phyloP scores from a whole-genome alignment of 768 basidiomycete genomes.

The Hirschioporus abietinus region DNA sequence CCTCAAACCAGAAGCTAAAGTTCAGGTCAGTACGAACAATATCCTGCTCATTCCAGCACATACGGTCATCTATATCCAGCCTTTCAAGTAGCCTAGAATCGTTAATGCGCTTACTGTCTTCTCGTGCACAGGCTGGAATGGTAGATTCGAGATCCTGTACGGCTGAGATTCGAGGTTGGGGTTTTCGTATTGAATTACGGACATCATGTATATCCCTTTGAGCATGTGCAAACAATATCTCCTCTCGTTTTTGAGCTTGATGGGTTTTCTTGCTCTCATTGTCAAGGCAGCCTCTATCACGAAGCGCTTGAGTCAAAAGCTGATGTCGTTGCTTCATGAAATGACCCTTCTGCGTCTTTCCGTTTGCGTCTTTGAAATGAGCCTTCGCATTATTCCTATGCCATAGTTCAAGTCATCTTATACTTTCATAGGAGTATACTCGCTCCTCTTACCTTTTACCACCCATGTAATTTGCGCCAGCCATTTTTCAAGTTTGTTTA shows the following conservation, averaged over 20 bases:
- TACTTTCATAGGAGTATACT: not conserved
- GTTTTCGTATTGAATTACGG: not conserved
- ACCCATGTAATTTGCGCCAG: slow-evolving; percentile 74
- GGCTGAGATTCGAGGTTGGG: not conserved
- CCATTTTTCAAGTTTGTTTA: slow-evolving; percentile 36
- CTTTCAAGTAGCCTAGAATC: not conserved
- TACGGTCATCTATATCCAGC: not conserved
- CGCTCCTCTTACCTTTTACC: slow-evolving; percentile 48
- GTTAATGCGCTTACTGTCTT: not conserved
- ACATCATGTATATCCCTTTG: not conserved
- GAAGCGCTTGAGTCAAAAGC: not conserved
- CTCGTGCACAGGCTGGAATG: not conserved
- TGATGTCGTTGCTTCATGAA: slow-evolving; percentile 50
- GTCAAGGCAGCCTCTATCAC: not conserved
- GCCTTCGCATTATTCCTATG: slow-evolving; percentile 56
- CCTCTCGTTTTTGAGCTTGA: not conserved
- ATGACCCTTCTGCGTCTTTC: slow-evolving; percentile 51
- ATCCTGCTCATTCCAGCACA: not conserved
- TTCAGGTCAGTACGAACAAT: not conserved
- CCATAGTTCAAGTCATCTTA: not conserved
- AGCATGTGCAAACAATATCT: not conserved
- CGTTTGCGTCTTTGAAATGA: slow-evolving; percentile 48
- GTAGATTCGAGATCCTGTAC: not conserved
- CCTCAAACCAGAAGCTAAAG: not conserved
- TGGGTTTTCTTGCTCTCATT: not conserved